Percentiles rank a stretch among this genome's conserved stretches.
Conservation (phyloP, 768 basidiomycete genomes). For the Mycena haematopus region DNA sequence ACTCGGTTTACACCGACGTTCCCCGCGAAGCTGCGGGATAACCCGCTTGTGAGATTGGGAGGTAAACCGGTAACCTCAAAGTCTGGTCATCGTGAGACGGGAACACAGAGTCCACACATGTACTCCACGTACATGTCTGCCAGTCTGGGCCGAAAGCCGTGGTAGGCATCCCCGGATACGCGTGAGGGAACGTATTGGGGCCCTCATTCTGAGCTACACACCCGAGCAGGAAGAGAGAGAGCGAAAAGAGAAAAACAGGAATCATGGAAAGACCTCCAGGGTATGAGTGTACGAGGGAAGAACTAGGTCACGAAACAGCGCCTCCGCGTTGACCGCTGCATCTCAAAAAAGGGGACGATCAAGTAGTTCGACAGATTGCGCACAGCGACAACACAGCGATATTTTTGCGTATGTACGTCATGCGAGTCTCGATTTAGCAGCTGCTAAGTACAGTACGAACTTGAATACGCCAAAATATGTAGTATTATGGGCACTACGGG, state of each 20-base stretch:
- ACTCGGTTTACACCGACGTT: constrained; percentile 66
- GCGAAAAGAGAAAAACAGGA: neutral
- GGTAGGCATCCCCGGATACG: constrained; percentile 54
- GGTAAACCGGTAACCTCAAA: constrained; percentile 62
- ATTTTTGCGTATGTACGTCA: too few relatives aligned
- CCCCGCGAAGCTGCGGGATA: constrained; percentile 62
- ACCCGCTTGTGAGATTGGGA: constrained; percentile 62
- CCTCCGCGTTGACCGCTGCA: neutral
- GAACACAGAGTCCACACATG: too few relatives aligned
- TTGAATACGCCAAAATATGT: too few relatives aligned
- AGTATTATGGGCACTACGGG: too few relatives aligned
- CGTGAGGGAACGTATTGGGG: constrained; percentile 53
- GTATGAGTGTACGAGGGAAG: constrained; percentile 5
- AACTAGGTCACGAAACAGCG: neutral
- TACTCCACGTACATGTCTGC: constrained; percentile 64
- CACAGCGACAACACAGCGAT: too few relatives aligned
- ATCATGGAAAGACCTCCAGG: constrained; percentile 16
- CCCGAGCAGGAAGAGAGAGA: neutral
- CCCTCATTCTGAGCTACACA: constrained; percentile 1
- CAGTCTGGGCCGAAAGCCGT: constrained; percentile 60
- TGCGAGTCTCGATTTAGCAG: too few relatives aligned
- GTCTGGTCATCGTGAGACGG: constrained; percentile 43
- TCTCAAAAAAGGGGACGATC: too few relatives aligned
- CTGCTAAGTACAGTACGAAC: too few relatives aligned
- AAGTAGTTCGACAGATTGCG: too few relatives aligned